Base-by-base conservation (phyloP, 495 filamentous ascomycete species). In the Tuber borchii region DNA sequence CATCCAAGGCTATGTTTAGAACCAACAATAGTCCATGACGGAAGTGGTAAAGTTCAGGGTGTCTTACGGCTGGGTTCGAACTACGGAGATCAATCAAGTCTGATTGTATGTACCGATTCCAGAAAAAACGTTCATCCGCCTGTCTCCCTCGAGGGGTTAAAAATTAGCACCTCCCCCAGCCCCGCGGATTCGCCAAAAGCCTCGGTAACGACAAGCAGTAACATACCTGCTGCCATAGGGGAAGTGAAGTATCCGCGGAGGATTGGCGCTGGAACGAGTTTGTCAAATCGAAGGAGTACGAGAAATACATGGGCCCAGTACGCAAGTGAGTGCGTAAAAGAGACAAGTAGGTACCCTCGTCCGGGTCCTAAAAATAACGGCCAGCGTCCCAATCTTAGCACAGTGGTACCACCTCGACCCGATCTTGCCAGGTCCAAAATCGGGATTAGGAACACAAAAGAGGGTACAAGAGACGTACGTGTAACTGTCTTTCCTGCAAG, bases 101-200 rank as follows among this genome's bases (percentile, higher is more conserved):
- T 12, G 91, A 91, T 84, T 95, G 93, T 73, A 98, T 87, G 83
- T 97, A 97, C 75, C 90, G 90, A 83, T 99, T 99, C 95, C 95
- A 99, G 87, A 97, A 99, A 86, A 99, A 98, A 75, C 95, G 92
- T 81, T 99, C 94, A 85, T 99, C 95, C 75, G 95, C 92, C 82
- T 83, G 70, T 48, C 20, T 26, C 12, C 69, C 56, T 31, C 26
- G 10, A 34, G 70, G 39, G 20, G 70, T 45, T 14, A 34, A 34
- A 31, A 45, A 69, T 79, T 71, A 79, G 77, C 77, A 68, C 69
- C 69, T 43, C 19, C 26, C 51, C 42, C 70, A 39, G 56, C 51
- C 51, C 22, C 34, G 43, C 26, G 51, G 37, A 40, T 48, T 44
- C 56, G 10, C 42, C 45, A 61, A 43, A 8, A 45, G 65, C 42